Evolutionary conservation across 2,329 filamentous ascomycete genomes (phyloP).

Genomic region (Metarhizium album): DNA sequence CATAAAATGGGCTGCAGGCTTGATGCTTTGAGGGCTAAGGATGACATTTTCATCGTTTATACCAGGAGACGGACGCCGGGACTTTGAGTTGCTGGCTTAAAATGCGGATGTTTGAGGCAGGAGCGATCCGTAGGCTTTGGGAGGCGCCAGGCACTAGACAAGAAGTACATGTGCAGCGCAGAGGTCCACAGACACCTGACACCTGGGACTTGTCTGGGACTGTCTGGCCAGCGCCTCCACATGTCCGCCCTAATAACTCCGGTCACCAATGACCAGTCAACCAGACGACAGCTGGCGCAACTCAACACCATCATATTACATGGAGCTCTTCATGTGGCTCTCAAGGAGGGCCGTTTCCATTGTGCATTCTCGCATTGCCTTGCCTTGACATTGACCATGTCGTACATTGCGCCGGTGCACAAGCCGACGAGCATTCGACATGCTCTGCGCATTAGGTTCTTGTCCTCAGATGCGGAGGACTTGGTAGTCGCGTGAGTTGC

Average conservation of each 20-base stretch:
- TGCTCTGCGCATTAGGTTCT: slow-evolving; percentile 70
- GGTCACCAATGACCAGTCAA: slow-evolving; percentile 1
- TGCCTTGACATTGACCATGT: slow-evolving; percentile 48
- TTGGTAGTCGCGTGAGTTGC: slow-evolving; percentile 71
- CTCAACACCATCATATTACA: slow-evolving; percentile 3
- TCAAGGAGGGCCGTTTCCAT: slow-evolving; percentile 10
- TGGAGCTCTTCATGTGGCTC: slow-evolving; percentile 19
- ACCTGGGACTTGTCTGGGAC: too few species aligned
- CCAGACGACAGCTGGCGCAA: background rate
- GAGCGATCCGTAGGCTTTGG: background rate
- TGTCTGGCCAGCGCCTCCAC: background rate
- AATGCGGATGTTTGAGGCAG: background rate
- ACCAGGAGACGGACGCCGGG: background rate
- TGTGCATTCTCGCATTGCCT: background rate
- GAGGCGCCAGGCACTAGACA: too few species aligned
- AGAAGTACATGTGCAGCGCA: too few species aligned
- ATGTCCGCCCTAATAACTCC: slow-evolving; percentile 1
- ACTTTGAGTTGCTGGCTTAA: background rate
- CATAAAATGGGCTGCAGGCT: too few species aligned
- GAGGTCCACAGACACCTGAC: too few species aligned
- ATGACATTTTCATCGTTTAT: background rate
- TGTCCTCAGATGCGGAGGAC: slow-evolving; percentile 65
- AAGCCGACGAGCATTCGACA: slow-evolving; percentile 83
- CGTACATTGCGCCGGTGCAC: slow-evolving; percentile 91
- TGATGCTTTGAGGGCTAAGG: background rate